phyloP scores from a whole-genome alignment of 2,329 filamentous ascomycete genomes.

The Colletotrichum cereale region DNA sequence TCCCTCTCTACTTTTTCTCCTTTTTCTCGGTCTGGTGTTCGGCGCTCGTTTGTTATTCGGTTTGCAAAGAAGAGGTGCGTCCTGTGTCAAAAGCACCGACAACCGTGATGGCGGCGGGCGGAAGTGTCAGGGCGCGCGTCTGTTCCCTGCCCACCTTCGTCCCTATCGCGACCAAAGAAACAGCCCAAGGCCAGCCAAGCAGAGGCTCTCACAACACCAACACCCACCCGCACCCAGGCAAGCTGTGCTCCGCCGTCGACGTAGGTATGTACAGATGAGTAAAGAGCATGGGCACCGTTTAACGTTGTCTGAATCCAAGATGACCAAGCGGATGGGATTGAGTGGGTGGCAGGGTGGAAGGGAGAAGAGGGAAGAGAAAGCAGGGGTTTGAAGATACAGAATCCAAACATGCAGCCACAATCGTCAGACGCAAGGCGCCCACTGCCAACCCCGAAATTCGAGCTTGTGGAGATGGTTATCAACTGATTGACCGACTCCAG shows the following conservation, averaged over 20 bases:
- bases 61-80: slow-evolving; percentile 30
- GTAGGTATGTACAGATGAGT: background rate
- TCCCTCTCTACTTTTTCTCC: too few species aligned
- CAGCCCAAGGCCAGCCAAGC: background rate
- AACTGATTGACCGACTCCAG: background rate
- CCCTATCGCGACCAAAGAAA: background rate
- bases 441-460: too few species aligned
- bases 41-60: slow-evolving; percentile 37
- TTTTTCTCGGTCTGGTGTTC: slow-evolving; percentile 26
- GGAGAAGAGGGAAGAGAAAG: background rate
- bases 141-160: slow-evolving; percentile 24
- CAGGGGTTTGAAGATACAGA: slow-evolving; percentile 1
- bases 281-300: background rate
- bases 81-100: slow-evolving; percentile 36
- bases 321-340: background rate
- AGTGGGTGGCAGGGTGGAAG: background rate
- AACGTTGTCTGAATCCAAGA: background rate
- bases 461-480: background rate
- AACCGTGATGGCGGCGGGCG: slow-evolving; percentile 25
- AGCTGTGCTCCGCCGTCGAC: background rate
- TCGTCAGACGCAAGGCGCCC: background rate
- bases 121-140: slow-evolving; percentile 32
- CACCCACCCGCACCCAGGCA: background rate
- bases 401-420: background rate
- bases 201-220: slow-evolving; percentile 3